Percentiles rank a stretch among this genome's conserved stretches.
These are phyloP conservation scores for Aureobasidium melanogenum DNA, from an alignment of 2,329 filamentous ascomycete species.

Conservation along the genomic window DNA sequence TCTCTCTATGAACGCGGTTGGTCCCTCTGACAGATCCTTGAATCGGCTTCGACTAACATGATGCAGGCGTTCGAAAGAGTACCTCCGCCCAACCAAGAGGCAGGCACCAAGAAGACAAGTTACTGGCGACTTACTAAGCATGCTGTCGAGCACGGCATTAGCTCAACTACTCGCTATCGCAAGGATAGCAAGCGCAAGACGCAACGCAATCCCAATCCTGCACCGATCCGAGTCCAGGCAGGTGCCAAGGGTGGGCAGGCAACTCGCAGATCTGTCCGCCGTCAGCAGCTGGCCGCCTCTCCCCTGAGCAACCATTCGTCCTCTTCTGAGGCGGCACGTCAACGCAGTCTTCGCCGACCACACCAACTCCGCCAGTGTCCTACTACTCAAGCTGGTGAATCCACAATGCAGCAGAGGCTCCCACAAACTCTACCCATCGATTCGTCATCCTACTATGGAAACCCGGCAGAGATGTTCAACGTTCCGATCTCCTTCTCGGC, in stretches of 20 bases:
- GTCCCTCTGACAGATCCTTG: constrained; percentile 31
- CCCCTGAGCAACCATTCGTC: background rate
- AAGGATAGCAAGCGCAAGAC: constrained; percentile 29
- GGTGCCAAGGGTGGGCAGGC: constrained; percentile 15
- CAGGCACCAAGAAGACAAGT: constrained; percentile 50
- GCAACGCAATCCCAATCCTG: constrained; percentile 11
- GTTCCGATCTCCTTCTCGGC: background rate
- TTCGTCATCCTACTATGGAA: background rate
- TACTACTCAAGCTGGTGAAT: background rate
- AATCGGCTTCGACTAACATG: constrained; percentile 12
- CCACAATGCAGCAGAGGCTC: background rate
- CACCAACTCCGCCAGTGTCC: background rate
- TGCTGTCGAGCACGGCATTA: constrained; percentile 59
- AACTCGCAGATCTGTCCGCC: constrained; percentile 10
- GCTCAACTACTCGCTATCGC: constrained; percentile 65
- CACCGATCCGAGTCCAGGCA: constrained; percentile 11
- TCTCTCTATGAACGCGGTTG: constrained; percentile 84
- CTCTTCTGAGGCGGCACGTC: background rate
- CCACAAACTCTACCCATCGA: background rate
- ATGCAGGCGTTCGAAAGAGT: constrained; percentile 46
- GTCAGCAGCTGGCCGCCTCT: constrained; percentile 3
- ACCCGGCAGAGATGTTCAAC: constrained; percentile 2
- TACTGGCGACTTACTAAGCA: constrained; percentile 70
- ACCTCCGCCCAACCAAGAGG: constrained; percentile 38
- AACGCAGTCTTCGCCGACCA: background rate